Base-by-base conservation (phyloP, 2,329 filamentous ascomycete species). In the Alternaria arborescens region DNA sequence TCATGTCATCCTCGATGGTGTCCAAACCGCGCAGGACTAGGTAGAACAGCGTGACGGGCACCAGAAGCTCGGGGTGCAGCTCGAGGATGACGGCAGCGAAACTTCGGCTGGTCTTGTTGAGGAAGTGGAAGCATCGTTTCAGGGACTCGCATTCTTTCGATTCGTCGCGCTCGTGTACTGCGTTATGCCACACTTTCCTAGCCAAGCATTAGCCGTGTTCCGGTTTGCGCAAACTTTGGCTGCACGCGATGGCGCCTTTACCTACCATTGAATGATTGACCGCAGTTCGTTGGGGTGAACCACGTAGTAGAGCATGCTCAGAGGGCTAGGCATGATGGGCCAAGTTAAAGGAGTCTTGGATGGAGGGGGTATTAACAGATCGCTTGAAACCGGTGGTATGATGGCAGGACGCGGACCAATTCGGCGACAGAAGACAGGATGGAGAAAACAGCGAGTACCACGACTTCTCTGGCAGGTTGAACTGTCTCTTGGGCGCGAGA, bases 1-100 rank as follows among this genome's bases (percentile, higher is more conserved):
- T 97, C 89, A 97, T 98, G 80, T 99, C 95, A 84, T 99, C 95
- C 81, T 99, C 95, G 62, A 99, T 92, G n/a, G 95, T 99, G 80
- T 99, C 95, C 52, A 99, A 87, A 47, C 92, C 95, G 62, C 95
- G 92, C 55, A 99, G 86, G 54, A 93, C 87, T 28, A 99, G 87
- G 82, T 99, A 99, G 85, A 99, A 99, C 10, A 98, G 84, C 57
- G 90, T 89, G 46, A 98, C 86, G 24, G 95, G 93, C 41, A 97
- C 87, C 36, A 98, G 87, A 32, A 99, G 88, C 81, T 99, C 94
- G 1, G 93, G 93, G 77, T 97, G 94, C 43, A 99, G 87, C 82
- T 99, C 95, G 81, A 97, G 89, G 67, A 99, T 99, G 76, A 99
- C 95, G 47, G 93, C 86, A 53, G 90, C 85, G 80, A 99, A 99